A percentile compares a stretch with the other conserved stretches of the same genome.
phyloP scores from a whole-genome alignment of 2,329 filamentous ascomycete genomes.

The Sporothrix variecibatus region DNA sequence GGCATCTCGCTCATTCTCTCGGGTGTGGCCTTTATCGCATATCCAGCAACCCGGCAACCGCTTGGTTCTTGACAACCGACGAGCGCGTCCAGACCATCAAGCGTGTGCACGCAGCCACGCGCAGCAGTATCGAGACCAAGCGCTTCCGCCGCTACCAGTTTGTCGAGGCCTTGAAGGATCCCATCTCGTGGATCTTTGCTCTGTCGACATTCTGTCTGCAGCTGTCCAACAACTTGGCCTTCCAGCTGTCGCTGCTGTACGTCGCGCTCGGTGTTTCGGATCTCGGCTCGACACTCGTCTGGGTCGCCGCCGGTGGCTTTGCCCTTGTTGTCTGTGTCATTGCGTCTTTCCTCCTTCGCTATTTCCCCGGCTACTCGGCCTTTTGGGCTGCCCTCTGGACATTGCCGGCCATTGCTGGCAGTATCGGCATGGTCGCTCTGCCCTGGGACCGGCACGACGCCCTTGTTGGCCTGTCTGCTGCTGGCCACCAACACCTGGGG shows the following conservation, averaged over 20 bases:
- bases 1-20: conserved; percentile 40
- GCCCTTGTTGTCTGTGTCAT: conserved; percentile 39
- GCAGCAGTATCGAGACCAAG: conserved; percentile 44
- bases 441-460: conserved; percentile 37
- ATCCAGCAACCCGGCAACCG: conserved; percentile 32
- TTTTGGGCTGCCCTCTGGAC: conserved; percentile 39
- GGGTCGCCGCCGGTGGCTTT: conserved; percentile 42
- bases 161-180: conserved; percentile 31
- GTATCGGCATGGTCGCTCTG: conserved; percentile 39
- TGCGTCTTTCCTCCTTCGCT: conserved; percentile 37
- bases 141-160: conserved; percentile 38
- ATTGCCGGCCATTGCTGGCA: conserved; percentile 36
- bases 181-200: conserved; percentile 32
- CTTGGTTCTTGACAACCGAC: conserved; percentile 31
- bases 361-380: conserved; percentile 39
- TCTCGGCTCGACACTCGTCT: conserved; percentile 44
- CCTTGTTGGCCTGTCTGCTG: conserved; percentile 38
- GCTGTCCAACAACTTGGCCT: conserved; percentile 44
- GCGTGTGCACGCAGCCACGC: conserved; percentile 38
- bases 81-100: conserved; percentile 34
- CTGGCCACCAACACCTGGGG: conserved; percentile 38
- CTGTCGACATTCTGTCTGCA: conserved; percentile 40
- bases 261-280: conserved; percentile 40
- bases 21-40: conserved; percentile 40
- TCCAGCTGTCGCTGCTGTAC: conserved; percentile 44